Conservation (phyloP, 1,139 yeast species). For the Kodamaea sp. region DNA sequence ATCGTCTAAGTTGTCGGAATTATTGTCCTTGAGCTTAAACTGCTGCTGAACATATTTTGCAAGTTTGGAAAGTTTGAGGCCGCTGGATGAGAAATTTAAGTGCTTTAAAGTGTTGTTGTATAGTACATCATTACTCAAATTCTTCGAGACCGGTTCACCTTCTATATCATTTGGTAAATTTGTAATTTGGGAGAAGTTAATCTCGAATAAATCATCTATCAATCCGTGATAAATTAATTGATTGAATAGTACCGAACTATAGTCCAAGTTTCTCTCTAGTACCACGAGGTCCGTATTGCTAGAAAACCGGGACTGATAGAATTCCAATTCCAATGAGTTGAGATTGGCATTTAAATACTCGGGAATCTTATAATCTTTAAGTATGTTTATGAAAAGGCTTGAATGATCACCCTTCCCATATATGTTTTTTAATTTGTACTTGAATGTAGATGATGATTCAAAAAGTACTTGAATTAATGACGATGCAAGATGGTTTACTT, state of each 20-base stretch:
- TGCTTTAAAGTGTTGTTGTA: slow-evolving; percentile 51
- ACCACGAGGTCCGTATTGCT: slow-evolving; percentile 66
- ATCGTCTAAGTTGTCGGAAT: slow-evolving; percentile 54
- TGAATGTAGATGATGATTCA: slow-evolving; percentile 12
- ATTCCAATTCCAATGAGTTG: slow-evolving; percentile 39
- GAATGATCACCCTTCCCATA: slow-evolving; percentile 45
- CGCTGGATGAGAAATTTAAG: slow-evolving; percentile 79
- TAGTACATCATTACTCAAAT: slow-evolving; percentile 7
- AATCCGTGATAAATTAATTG: slow-evolving; percentile 85
- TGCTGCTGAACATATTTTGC: slow-evolving; percentile 74
- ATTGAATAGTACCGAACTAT: slow-evolving; percentile 65
- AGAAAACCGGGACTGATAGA: slow-evolving; percentile 33
- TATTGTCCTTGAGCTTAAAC: slow-evolving; percentile 60
- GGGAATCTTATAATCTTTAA: slow-evolving; percentile 28
- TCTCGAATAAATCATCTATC: slow-evolving; percentile 67
- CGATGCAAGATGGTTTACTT: slow-evolving; percentile 28
- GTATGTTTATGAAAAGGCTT: slow-evolving; percentile 28
- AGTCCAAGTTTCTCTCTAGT: slow-evolving; percentile 76
- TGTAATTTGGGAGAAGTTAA: slow-evolving; percentile 23
- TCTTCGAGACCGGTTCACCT: slow-evolving; percentile 3
- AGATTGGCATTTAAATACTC: slow-evolving; percentile 31
- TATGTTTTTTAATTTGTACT: slow-evolving; percentile 36
- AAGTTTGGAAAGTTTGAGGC: slow-evolving; percentile 64
- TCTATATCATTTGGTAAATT: slow-evolving; percentile 21
- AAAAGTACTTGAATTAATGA: slow-evolving; percentile 27